Conservation (phyloP, 1,139 yeast genomes). For the Blastobotrys persicus region DNA sequence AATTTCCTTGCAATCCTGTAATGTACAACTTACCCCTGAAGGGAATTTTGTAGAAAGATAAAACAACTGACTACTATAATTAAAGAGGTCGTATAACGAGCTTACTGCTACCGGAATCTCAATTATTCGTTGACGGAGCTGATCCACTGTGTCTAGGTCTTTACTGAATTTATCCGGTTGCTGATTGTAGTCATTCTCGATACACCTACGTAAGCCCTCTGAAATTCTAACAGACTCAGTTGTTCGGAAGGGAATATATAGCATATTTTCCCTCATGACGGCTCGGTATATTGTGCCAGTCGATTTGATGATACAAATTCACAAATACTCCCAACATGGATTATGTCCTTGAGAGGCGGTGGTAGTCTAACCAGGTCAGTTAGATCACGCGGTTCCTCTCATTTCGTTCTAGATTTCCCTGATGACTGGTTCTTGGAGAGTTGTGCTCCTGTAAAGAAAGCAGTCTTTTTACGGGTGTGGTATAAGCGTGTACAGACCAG, state of each 20-base stretch:
- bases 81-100: conserved; percentile 27
- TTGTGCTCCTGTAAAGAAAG: background rate
- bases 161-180: conserved; percentile 54
- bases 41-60: conserved; percentile 45
- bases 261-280: conserved; percentile 23
- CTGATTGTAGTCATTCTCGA: conserved; percentile 63
- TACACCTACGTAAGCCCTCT: conserved; percentile 47
- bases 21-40: conserved; percentile 33
- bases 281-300: background rate
- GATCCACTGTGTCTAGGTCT: conserved; percentile 49
- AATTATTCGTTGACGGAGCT: conserved; percentile 39
- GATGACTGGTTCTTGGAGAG: conserved; percentile 14
- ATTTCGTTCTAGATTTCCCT: conserved; percentile 3
- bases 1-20: background rate
- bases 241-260: conserved; percentile 51
- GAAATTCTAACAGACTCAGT: conserved; percentile 50
- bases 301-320: background rate
- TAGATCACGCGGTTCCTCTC: background rate
- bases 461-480: conserved; percentile 4
- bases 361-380: background rate
- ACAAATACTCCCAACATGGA: background rate
- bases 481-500: background rate
- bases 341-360: background rate
- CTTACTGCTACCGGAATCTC: conserved; percentile 35
- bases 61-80: conserved; percentile 39